A percentile compares a stretch with the other conserved stretches of the same genome.
These are phyloP conservation scores for Penicillium antarcticum DNA, from an alignment of 495 filamentous ascomycete species.

Conservation along the genomic window DNA sequence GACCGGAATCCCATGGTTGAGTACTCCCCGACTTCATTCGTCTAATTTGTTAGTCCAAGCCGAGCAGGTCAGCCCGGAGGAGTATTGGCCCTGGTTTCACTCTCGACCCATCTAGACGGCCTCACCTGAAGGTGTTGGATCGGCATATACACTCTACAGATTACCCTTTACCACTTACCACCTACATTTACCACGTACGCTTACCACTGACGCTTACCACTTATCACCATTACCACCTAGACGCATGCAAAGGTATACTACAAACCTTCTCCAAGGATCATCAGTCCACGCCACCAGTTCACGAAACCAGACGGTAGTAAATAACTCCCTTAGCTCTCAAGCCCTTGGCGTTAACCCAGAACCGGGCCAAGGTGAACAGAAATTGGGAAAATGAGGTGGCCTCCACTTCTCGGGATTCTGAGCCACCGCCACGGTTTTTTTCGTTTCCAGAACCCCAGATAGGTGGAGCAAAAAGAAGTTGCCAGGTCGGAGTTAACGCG, in stretches of 20 bases:
- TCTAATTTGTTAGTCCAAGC: constrained; percentile 20
- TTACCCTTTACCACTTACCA: background rate
- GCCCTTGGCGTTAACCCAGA: background rate
- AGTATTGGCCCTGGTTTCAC: constrained; percentile 8
- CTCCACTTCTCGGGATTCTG: constrained; percentile 11
- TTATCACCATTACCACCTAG: background rate
- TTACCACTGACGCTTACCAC: too few relatives aligned
- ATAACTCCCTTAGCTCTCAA: background rate
- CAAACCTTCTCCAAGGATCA: constrained; percentile 2
- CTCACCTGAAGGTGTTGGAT: constrained; percentile 3
- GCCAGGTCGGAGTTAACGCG: background rate
- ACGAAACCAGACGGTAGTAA: constrained; percentile 1
- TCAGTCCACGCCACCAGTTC: constrained; percentile 5
- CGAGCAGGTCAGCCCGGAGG: constrained; percentile 2
- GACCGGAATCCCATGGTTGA: constrained; percentile 2
- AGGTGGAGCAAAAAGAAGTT: constrained; percentile 1
- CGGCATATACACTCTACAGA: background rate
- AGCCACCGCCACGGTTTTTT: constrained; percentile 29
- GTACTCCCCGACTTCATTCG: constrained; percentile 4
- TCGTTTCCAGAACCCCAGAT: constrained; percentile 34
- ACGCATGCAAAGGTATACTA: constrained; percentile 4
- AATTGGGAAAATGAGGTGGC: background rate
- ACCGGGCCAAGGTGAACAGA: constrained; percentile 5
- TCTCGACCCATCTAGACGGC: background rate
- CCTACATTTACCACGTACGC: too few relatives aligned